phyloP scores from a whole-genome alignment of 768 basidiomycete genomes.

The Termitomyces sp. region DNA sequence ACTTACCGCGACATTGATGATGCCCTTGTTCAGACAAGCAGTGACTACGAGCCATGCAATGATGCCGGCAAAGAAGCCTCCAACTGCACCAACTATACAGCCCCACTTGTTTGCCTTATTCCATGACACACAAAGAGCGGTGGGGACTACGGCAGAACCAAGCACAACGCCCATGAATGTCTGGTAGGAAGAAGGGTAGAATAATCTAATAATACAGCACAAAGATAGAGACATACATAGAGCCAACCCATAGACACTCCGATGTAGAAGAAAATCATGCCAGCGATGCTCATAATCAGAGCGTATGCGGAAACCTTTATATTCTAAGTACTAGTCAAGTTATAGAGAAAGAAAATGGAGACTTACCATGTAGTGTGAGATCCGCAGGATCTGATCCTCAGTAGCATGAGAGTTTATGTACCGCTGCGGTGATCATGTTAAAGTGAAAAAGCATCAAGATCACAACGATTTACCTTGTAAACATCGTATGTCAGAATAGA shows the following conservation, averaged over 20 bases:
- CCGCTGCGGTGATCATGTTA: constrained; percentile 27
- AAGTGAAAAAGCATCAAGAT: not conserved
- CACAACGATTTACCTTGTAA: constrained; percentile 49
- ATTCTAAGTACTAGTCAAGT: not conserved
- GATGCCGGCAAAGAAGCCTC: constrained; percentile 65
- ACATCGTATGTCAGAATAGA: constrained; percentile 80
- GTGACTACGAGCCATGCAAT: constrained; percentile 87
- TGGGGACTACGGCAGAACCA: constrained; percentile 78
- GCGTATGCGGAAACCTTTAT: constrained; percentile 62
- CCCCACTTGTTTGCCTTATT: constrained; percentile 81
- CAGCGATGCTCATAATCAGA: constrained; percentile 75
- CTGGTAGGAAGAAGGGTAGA: constrained; percentile 31
- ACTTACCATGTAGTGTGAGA: constrained; percentile 63
- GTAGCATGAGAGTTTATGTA: constrained; percentile 83
- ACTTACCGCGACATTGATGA: constrained; percentile 64
- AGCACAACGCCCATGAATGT: constrained; percentile 87
- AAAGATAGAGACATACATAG: constrained; percentile 48
- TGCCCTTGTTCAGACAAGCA: constrained; percentile 57
- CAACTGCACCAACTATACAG: constrained; percentile 67
- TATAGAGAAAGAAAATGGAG: not conserved
- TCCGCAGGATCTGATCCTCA: constrained; percentile 61
- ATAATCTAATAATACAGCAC: not conserved
- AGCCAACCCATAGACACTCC: constrained; percentile 94
- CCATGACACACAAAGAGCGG: constrained; percentile 85
- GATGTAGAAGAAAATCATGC: constrained; percentile 83